Percentiles rank a stretch among this genome's conserved stretches.
Conservation (phyloP, 2,329 filamentous ascomycete genomes). For the Fusarium temperatum region DNA sequence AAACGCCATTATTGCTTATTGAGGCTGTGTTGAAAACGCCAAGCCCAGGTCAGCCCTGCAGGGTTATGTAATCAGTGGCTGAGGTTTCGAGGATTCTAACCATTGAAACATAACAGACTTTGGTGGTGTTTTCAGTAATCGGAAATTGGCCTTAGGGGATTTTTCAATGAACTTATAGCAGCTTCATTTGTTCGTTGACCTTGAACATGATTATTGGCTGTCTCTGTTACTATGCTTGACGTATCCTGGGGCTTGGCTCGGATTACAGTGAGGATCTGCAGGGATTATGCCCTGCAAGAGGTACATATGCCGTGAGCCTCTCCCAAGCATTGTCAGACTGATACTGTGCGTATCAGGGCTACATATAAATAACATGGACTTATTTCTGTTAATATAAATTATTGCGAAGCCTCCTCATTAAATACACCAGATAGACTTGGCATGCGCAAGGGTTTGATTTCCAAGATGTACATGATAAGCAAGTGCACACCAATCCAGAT, state of each 20-base stretch:
- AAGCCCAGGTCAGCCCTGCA: neutral
- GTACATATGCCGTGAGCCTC: no score
- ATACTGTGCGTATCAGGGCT: neutral
- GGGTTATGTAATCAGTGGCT: neutral
- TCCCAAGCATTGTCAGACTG: neutral
- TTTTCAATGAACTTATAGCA: rapidly evolving
- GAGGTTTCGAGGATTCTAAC: neutral
- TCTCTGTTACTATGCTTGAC: neutral
- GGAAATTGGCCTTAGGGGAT: rapidly evolving
- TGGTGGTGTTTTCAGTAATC: rapidly evolving
- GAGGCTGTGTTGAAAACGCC: neutral
- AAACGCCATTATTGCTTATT: neutral
- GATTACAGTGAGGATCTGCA: neutral
- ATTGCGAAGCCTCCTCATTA: rapidly evolving
- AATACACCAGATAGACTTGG: neutral
- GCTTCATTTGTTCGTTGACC: neutral
- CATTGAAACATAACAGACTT: neutral
- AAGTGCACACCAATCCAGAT: no score
- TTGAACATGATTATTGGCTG: neutral
- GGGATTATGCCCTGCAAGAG: neutral
- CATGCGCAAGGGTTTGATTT: no score
- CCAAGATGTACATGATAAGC: no score
- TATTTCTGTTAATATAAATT: no score
- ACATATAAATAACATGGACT: rapidly evolving
- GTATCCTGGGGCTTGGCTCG: neutral